Conservation (phyloP, 1,284 basidiomycete genomes). For the Sutorius eximius region DNA sequence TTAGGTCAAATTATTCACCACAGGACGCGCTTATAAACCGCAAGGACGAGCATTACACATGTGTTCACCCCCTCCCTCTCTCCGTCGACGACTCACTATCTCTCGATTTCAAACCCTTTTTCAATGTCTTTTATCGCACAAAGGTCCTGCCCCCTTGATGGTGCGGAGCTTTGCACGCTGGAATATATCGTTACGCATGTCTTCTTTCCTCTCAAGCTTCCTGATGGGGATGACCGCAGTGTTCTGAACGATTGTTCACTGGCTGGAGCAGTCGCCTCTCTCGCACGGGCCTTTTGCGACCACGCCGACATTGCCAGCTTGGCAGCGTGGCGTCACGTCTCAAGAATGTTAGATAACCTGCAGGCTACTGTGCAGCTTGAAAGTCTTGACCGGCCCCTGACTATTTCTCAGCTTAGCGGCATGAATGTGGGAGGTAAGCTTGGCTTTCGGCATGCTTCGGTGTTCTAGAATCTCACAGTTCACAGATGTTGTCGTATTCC, state of each 20-base stretch:
- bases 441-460: too few species aligned
- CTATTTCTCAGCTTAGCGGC: conserved; percentile 11
- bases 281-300: neutral
- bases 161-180: conserved; percentile 2
- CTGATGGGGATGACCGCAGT: conserved; percentile 18
- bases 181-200: conserved; percentile 25
- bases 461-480: neutral
- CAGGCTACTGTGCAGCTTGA: conserved; percentile 2
- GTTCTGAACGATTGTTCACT: conserved; percentile 14
- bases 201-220: conserved; percentile 26
- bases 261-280: neutral
- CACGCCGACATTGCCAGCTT: neutral
- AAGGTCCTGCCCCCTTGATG: conserved; percentile 7
- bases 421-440: conserved; percentile 22
- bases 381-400: conserved; percentile 2
- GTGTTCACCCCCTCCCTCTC: neutral
- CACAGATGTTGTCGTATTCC: conserved; percentile 27
- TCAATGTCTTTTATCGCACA: neutral
- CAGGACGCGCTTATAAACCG: neutral
- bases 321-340: conserved; percentile 13
- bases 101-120: too few species aligned
- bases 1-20: neutral
- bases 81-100: neutral
- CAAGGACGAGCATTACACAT: neutral
- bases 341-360: conserved; percentile 24